Evolutionary conservation across 1,284 basidiomycete species (phyloP).

Genomic region (Cystobasidiaceae sp.): DNA sequence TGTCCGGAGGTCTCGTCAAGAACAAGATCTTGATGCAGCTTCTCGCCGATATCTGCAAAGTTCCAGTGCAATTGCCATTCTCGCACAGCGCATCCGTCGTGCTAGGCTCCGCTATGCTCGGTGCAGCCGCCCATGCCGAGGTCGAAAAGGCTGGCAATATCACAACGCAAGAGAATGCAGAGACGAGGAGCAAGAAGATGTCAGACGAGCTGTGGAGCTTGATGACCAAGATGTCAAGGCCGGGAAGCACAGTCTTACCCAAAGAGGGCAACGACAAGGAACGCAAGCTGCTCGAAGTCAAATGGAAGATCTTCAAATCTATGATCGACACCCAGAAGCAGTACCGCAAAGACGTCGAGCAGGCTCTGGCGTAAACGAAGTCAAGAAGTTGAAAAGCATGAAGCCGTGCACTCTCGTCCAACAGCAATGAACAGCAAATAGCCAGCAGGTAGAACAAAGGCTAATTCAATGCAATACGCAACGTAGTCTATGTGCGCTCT

Average conservation of each 20-base stretch:
- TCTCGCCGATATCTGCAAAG: slow-evolving; percentile 74
- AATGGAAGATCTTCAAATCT: slow-evolving; percentile 91
- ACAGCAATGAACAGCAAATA: too few relatives aligned
- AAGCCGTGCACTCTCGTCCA: too few relatives aligned
- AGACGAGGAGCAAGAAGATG: slow-evolving; percentile 54
- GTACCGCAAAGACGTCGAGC: slow-evolving; percentile 54
- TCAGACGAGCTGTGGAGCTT: slow-evolving; percentile 77
- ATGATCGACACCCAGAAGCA: slow-evolving; percentile 77
- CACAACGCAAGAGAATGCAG: slow-evolving; percentile 50
- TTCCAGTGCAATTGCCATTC: slow-evolving; percentile 80
- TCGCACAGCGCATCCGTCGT: slow-evolving; percentile 74
- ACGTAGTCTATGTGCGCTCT: too few relatives aligned
- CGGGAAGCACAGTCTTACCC: slow-evolving; percentile 70
- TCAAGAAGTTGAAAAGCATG: too few relatives aligned
- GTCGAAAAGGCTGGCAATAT: slow-evolving; percentile 42
- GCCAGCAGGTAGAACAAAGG: too few relatives aligned
- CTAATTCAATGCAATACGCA: too few relatives aligned
- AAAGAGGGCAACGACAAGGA: slow-evolving; percentile 56
- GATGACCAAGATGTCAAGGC: slow-evolving; percentile 94
- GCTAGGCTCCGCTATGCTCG: slow-evolving; percentile 88
- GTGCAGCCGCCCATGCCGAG: slow-evolving; percentile 70
- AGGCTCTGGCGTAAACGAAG: slow-evolving; percentile 37
- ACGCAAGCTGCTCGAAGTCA: slow-evolving; percentile 73
- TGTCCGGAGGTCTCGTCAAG: slow-evolving; percentile 83
- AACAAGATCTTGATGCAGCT: slow-evolving; percentile 78